Percentiles rank a stretch among this genome's conserved stretches.
Conservation (phyloP, 306 rosid species). For the Pterocarpus santalinus region DNA sequence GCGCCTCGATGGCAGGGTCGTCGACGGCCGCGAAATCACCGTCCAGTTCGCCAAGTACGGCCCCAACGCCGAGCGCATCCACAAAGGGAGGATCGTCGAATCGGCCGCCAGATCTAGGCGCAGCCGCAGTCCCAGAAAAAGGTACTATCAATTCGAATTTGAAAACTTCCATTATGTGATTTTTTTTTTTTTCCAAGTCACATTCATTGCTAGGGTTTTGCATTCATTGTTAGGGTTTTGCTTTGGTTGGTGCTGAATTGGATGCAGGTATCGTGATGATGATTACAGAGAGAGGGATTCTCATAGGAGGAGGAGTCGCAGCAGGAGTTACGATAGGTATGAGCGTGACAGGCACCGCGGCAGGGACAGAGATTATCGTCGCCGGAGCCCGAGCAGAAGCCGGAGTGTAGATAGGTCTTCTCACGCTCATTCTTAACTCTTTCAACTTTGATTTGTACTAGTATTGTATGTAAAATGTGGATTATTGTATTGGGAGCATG, state of each 20-base stretch:
- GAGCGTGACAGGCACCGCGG: constrained; percentile 73
- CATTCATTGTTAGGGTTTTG: neutral
- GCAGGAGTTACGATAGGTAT: constrained; percentile 75
- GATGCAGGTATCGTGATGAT: constrained; percentile 69
- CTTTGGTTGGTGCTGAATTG: neutral
- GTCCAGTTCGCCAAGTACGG: constrained; percentile 97
- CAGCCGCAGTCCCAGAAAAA: constrained; percentile 81
- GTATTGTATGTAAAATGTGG: neutral
- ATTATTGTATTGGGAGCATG: neutral
- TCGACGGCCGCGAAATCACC: constrained; percentile 93
- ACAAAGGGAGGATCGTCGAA: constrained; percentile 83
- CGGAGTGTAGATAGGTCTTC: constrained; percentile 72
- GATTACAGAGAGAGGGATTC: constrained; percentile 56
- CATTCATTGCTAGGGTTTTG: neutral
- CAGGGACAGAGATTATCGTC: constrained; percentile 65
- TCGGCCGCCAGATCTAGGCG: constrained; percentile 57
- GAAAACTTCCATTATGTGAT: neutral
- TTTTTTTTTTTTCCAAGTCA: no score
- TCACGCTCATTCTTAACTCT: constrained; percentile 7
- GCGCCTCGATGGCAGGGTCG: constrained; percentile 76
- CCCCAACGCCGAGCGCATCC: constrained; percentile 90
- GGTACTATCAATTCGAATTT: constrained; percentile 47
- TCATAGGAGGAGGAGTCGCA: constrained; percentile 69
- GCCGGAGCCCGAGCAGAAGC: constrained; percentile 75
- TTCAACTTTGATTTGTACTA: neutral